phyloP scores from a whole-genome alignment of 164 flowering plant species.

The Litsea cubeba region DNA sequence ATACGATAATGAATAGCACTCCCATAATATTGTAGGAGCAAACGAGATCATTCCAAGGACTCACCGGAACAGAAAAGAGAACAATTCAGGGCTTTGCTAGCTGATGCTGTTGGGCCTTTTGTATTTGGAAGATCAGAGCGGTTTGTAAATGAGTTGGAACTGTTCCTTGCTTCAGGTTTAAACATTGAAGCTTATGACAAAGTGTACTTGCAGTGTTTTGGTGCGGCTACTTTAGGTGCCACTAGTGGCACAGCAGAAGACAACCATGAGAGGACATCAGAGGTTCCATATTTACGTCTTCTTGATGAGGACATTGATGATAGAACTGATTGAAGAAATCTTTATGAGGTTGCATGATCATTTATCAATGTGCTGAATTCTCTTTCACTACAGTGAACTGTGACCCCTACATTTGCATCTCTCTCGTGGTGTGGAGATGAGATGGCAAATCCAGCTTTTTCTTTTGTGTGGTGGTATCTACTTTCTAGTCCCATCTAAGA shows the following conservation, averaged over 20 bases:
- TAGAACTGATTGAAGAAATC: conserved; percentile 6
- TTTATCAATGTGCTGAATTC: neutral
- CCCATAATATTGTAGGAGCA: conserved; percentile 26
- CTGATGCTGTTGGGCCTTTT: conserved; percentile 69
- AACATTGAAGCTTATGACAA: conserved; percentile 75
- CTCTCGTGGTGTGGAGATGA: neutral
- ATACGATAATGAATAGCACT: neutral
- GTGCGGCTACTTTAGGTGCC: conserved; percentile 27
- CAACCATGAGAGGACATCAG: conserved; percentile 14
- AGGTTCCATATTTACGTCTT: conserved; percentile 36
- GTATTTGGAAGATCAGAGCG: conserved; percentile 51
- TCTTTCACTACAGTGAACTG: neutral
- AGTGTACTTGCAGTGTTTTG: conserved; percentile 50
- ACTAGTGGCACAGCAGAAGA: conserved; percentile 18
- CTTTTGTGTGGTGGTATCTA: too few species aligned
- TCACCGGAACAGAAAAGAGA: conserved; percentile 33
- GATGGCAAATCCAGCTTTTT: neutral
- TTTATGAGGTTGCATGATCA: neutral
- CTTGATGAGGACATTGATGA: conserved; percentile 65
- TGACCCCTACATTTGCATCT: neutral
- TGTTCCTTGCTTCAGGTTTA: conserved; percentile 78
- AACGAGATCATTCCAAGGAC: conserved; percentile 11
- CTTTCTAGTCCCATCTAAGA: too few species aligned
- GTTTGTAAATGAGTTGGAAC: conserved; percentile 70
- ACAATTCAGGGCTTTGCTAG: conserved; percentile 48